Conservation (phyloP, 768 basidiomycete species). For the Termitomyces sp. region DNA sequence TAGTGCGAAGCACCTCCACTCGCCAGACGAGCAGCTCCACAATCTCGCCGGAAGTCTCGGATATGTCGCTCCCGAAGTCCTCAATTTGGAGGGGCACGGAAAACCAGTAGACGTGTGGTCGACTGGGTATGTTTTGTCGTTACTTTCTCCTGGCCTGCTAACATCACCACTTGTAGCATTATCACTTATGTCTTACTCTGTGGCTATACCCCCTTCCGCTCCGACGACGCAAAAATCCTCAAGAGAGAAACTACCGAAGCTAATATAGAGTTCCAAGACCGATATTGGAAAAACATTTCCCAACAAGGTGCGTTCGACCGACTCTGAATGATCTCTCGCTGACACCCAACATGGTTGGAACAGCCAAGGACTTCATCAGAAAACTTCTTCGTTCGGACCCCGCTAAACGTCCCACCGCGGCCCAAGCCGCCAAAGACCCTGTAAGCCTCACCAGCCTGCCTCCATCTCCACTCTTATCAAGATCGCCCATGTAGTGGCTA, state of each 20-base stretch:
- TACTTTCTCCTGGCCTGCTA: not conserved
- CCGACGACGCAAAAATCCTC: slow-evolving; percentile 70
- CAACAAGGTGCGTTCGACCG: slow-evolving; percentile 45
- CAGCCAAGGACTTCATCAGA: slow-evolving; percentile 84
- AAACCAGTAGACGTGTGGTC: slow-evolving; percentile 95
- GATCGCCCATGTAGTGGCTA: slow-evolving; percentile 51
- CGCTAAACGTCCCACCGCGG: slow-evolving; percentile 61
- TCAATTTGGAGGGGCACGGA: slow-evolving; percentile 78
- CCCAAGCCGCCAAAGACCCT: slow-evolving; percentile 60
- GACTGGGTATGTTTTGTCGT: slow-evolving; percentile 54
- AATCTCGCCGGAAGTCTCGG: slow-evolving; percentile 79
- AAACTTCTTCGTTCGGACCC: slow-evolving; percentile 70
- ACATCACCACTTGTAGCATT: slow-evolving; percentile 41
- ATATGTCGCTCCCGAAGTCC: slow-evolving; percentile 88
- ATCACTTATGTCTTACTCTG: slow-evolving; percentile 95
- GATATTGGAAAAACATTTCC: slow-evolving; percentile 92
- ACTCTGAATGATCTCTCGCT: not conserved
- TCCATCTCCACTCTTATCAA: not conserved
- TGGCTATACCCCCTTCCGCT: slow-evolving; percentile 93
- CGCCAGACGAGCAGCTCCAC: slow-evolving; percentile 63
- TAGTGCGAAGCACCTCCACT: slow-evolving; percentile 80
- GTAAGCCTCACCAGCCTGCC: slow-evolving; percentile 31
- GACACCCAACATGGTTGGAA: not conserved
- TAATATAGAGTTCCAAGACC: slow-evolving; percentile 85
- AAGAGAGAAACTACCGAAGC: slow-evolving; percentile 82